A percentile compares a stretch with the other conserved stretches of the same genome.
phyloP scores from a whole-genome alignment of 2,329 filamentous ascomycete species.

The Ramularia collo-cygni region DNA sequence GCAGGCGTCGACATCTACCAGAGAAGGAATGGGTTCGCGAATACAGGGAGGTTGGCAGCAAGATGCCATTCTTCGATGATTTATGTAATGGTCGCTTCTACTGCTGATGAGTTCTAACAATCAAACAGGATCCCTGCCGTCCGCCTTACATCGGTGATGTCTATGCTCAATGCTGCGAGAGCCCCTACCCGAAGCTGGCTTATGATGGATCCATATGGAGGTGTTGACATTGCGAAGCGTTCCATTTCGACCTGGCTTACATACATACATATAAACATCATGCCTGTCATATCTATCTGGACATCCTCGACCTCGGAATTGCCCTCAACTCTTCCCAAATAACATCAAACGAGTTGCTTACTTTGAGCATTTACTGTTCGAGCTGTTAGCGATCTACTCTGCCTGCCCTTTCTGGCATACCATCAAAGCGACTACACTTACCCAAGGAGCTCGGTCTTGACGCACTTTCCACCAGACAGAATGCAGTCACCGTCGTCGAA shows the following conservation, averaged over 20 bases:
- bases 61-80: background rate
- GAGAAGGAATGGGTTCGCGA: constrained; percentile 2
- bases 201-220: too few relatives aligned
- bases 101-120: background rate
- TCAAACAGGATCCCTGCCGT: constrained; percentile 6
- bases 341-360: too few relatives aligned
- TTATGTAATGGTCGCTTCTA: background rate
- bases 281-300: too few relatives aligned
- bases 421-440: background rate
- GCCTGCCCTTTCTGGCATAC: background rate
- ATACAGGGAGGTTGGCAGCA: background rate
- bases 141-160: constrained; percentile 3
- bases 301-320: too few relatives aligned
- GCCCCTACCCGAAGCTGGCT: constrained; percentile 4
- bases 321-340: too few relatives aligned
- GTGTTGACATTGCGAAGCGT: too few relatives aligned
- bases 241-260: too few relatives aligned
- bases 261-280: too few relatives aligned
- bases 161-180: too few relatives aligned
- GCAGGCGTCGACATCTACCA: constrained; percentile 3
- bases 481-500: constrained; percentile 7
- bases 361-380: too few relatives aligned
- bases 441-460: background rate
- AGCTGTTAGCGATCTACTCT: too few relatives aligned
- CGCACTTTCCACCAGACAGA: constrained; percentile 3